Evolutionary conservation across 2,329 filamentous ascomycete genomes (phyloP).

Genomic region (Talaromyces sp.): DNA sequence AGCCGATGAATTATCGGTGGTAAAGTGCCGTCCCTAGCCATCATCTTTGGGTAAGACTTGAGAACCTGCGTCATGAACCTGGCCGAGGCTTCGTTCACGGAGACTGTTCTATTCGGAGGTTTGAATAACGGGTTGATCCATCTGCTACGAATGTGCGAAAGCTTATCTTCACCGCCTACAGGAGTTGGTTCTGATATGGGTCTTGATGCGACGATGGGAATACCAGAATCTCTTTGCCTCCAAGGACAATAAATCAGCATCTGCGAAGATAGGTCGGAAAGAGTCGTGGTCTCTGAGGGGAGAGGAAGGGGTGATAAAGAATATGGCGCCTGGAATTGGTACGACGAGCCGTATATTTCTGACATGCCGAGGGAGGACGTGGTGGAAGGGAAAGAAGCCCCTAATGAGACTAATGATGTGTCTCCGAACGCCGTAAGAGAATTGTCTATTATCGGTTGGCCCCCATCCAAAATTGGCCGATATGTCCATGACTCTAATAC

Average conservation of each 20-base stretch:
- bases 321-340: neutral
- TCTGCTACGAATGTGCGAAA: neutral
- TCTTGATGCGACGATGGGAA: neutral
- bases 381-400: neutral
- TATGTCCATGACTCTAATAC: slow-evolving; percentile 2
- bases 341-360: neutral
- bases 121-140: slow-evolving; percentile 3
- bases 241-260: slow-evolving; percentile 2
- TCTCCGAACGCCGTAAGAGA: neutral
- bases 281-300: neutral
- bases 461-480: neutral
- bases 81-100: neutral
- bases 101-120: slow-evolving; percentile 3
- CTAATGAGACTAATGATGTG: neutral
- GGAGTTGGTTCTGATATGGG: neutral
- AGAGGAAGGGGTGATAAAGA: neutral
- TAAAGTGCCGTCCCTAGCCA: slow-evolving; percentile 2
- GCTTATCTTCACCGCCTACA: neutral
- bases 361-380: neutral
- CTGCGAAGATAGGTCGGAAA: neutral
- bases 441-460: neutral
- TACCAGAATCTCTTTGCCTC: slow-evolving; percentile 1
- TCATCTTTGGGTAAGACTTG: neutral
- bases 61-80: neutral
- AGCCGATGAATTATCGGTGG: neutral